Conservation (phyloP, 1,284 basidiomycete genomes). For the Laetiporus sulphureus region DNA sequence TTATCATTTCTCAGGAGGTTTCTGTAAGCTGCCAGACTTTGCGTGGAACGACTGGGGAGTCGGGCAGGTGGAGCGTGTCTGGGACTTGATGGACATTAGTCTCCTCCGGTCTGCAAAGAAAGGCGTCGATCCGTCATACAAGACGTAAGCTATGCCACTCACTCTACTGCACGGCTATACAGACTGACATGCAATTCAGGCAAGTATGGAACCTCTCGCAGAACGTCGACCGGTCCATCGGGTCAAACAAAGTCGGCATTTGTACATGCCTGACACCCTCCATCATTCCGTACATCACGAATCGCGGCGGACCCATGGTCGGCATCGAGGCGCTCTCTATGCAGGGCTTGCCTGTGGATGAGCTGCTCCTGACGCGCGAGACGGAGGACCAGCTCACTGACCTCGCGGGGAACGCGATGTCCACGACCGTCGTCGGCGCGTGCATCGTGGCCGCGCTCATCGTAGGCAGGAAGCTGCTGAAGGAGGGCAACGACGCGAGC, state of each 20-base stretch:
- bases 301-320: conserved; percentile 94
- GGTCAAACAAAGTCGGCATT: conserved; percentile 76
- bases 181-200: conserved; percentile 35
- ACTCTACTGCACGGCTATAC: no score
- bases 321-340: conserved; percentile 89
- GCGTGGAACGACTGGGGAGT: conserved; percentile 93
- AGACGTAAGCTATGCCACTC: conserved; percentile 74
- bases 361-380: conserved; percentile 87
- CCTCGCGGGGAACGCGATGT: conserved; percentile 95
- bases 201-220: conserved; percentile 97
- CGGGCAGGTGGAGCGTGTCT: conserved; percentile 90
- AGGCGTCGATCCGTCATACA: conserved; percentile 80
- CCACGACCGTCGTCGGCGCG: conserved; percentile 90
- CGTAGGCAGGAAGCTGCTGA: conserved; percentile 57
- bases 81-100: conserved; percentile 92
- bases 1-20: conserved; percentile 50
- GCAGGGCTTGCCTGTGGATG: conserved; percentile 90
- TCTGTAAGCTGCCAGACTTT: conserved; percentile 84
- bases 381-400: conserved; percentile 92
- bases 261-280: conserved; percentile 91
- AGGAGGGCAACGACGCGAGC: conserved; percentile 51
- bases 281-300: conserved; percentile 95
- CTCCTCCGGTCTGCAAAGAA: conserved; percentile 76
- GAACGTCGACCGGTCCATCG: conserved; percentile 89
- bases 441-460: conserved; percentile 83